Evolutionary conservation across 106 monocot genomes (phyloP).

Genomic region (Platanthera guangdongensis): DNA sequence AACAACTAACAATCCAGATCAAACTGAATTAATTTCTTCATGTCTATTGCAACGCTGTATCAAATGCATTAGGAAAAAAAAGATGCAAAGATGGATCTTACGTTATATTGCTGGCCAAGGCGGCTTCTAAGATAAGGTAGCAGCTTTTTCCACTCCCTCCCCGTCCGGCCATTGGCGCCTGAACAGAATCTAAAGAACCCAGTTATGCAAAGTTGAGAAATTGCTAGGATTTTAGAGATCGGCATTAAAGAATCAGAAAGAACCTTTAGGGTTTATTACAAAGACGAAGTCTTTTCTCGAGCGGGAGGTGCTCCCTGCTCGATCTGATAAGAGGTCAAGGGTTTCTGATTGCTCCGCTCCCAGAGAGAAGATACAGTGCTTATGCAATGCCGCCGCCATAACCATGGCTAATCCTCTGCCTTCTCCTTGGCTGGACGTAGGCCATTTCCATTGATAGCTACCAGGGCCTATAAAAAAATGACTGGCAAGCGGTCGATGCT

Average conservation of each 20-base stretch:
- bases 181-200: conserved; percentile 8
- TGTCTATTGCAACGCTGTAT: background rate
- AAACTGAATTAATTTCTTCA: background rate
- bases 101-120: conserved; percentile 62
- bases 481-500: too few relatives aligned
- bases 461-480: too few relatives aligned
- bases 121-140: conserved; percentile 61
- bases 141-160: conserved; percentile 93
- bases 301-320: conserved; percentile 18
- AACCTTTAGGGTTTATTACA: conserved; percentile 82
- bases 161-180: conserved; percentile 95
- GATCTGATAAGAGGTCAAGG: conserved; percentile 31
- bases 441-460: too few relatives aligned
- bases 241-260: background rate
- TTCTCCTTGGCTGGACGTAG: too few relatives aligned
- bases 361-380: conserved; percentile 19
- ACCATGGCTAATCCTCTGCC: conserved; percentile 12
- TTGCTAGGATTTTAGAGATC: background rate
- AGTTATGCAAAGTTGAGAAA: background rate
- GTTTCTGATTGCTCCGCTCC: conserved; percentile 28
- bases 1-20: background rate
- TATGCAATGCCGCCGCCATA: conserved; percentile 16
- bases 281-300: conserved; percentile 62
- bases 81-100: conserved; percentile 19
- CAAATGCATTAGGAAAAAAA: background rate